A percentile compares a stretch with the other conserved stretches of the same genome.
Evolutionary conservation across 331 rosid genomes (phyloP).

Genomic region (Phaseolus coccineus): DNA sequence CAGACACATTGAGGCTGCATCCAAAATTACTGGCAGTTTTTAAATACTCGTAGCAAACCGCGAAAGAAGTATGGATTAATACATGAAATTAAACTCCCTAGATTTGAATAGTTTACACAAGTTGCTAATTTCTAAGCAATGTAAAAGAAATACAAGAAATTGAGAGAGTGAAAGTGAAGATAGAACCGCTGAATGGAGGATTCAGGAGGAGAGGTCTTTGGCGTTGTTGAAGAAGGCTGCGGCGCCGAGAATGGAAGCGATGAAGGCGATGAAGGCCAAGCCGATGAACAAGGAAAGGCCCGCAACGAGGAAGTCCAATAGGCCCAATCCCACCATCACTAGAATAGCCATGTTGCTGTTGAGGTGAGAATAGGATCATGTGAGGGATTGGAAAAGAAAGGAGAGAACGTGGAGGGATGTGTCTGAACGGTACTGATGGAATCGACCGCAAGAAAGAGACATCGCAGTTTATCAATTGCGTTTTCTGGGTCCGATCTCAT

Average conservation of each 20-base stretch:
- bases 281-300: conserved; percentile 72
- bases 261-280: conserved; percentile 61
- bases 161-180: not conserved
- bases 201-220: conserved; percentile 52
- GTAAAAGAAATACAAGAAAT: not conserved
- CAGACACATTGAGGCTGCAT: not conserved
- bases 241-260: conserved; percentile 73
- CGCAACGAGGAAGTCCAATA: conserved; percentile 78
- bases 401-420: not conserved
- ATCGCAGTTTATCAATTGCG: not conserved
- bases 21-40: not conserved
- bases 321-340: conserved; percentile 48
- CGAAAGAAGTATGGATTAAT: not conserved
- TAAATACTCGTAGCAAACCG: not conserved
- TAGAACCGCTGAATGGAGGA: conserved; percentile 13
- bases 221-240: conserved; percentile 75
- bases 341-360: conserved; percentile 5
- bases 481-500: not conserved
- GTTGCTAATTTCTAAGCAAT: not conserved
- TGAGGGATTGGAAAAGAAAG: not conserved
- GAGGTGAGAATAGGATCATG: not conserved
- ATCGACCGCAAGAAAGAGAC: not conserved
- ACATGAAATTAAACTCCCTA: too few relatives aligned
- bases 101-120: too few relatives aligned
- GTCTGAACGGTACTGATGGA: not conserved